phyloP scores from a whole-genome alignment of 768 basidiomycete genomes.

The Tylopilus sp. region DNA sequence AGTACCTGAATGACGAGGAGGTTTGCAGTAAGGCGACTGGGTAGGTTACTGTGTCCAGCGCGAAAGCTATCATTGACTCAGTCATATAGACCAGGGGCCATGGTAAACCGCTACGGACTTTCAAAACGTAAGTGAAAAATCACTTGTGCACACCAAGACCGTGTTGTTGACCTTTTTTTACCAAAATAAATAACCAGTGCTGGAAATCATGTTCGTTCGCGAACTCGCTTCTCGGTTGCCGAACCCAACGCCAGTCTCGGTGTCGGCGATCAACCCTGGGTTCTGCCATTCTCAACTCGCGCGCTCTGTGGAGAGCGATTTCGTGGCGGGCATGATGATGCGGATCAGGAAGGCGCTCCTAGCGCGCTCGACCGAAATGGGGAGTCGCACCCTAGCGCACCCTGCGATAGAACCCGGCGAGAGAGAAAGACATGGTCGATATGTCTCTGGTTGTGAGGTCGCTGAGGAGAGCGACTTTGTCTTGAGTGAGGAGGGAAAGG shows the following conservation, averaged over 20 bases:
- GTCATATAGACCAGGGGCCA: conserved; percentile 17
- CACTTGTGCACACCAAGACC: background rate
- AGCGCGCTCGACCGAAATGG: conserved; percentile 32
- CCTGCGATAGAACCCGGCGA: conserved; percentile 28
- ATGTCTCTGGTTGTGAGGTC: conserved; percentile 26
- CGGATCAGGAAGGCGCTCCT: conserved; percentile 17
- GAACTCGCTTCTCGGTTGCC: conserved; percentile 34
- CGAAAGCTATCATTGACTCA: background rate
- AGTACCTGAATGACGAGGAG: conserved; percentile 23
- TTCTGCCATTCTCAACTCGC: conserved; percentile 33
- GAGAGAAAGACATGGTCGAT: conserved; percentile 10
- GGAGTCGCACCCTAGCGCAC: conserved; percentile 35
- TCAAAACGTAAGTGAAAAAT: conserved; percentile 25
- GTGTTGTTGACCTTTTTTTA: background rate
- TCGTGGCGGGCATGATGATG: background rate
- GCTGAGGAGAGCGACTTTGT: conserved; percentile 33
- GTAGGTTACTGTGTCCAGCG: conserved; percentile 16
- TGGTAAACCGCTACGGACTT: conserved; percentile 24
- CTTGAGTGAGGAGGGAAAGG: conserved; percentile 28
- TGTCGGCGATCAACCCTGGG: conserved; percentile 34
- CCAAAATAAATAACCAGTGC: conserved; percentile 25
- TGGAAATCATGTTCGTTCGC: conserved; percentile 35
- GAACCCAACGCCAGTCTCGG: conserved; percentile 24
- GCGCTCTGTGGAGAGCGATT: conserved; percentile 15
- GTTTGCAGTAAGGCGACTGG: conserved; percentile 25